Evolutionary conservation across 352 stramenopile species (phyloP).

Genomic region (Globisporangium solare): DNA sequence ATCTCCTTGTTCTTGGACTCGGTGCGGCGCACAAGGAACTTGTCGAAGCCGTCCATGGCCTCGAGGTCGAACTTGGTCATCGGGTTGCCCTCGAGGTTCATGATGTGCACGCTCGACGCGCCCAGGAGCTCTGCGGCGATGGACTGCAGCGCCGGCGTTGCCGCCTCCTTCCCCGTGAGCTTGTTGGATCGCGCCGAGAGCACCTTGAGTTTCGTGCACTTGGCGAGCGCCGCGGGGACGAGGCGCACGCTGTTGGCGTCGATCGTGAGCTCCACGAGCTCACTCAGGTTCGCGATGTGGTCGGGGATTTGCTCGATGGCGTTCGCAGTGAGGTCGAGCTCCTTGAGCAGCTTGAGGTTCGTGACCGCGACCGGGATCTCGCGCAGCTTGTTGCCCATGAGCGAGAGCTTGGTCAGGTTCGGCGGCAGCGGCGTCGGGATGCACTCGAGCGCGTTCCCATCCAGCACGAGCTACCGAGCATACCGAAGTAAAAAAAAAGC

Average conservation of each 20-base stretch:
- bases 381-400: constrained; percentile 54
- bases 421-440: constrained; percentile 52
- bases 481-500: too few relatives aligned
- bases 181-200: constrained; percentile 58
- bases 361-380: constrained; percentile 42
- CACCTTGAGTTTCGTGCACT: constrained; percentile 69
- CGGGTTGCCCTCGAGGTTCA: constrained; percentile 80
- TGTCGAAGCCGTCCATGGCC: constrained; percentile 70
- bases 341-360: constrained; percentile 45
- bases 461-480: constrained; percentile 63
- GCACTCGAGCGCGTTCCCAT: constrained; percentile 63
- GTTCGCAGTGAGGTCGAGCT: constrained; percentile 74
- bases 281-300: constrained; percentile 35
- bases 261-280: constrained; percentile 65
- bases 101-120: constrained; percentile 61
- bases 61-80: constrained; percentile 79
- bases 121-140: constrained; percentile 58
- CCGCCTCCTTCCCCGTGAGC: constrained; percentile 23
- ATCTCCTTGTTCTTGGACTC: constrained; percentile 87
- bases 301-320: constrained; percentile 34
- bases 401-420: constrained; percentile 72
- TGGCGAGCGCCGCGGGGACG: constrained; percentile 41
- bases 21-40: constrained; percentile 70
- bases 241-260: constrained; percentile 51
- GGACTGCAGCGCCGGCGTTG: constrained; percentile 19